Conservation (phyloP, 2,329 filamentous ascomycete genomes). For the Cercospora sesami region DNA sequence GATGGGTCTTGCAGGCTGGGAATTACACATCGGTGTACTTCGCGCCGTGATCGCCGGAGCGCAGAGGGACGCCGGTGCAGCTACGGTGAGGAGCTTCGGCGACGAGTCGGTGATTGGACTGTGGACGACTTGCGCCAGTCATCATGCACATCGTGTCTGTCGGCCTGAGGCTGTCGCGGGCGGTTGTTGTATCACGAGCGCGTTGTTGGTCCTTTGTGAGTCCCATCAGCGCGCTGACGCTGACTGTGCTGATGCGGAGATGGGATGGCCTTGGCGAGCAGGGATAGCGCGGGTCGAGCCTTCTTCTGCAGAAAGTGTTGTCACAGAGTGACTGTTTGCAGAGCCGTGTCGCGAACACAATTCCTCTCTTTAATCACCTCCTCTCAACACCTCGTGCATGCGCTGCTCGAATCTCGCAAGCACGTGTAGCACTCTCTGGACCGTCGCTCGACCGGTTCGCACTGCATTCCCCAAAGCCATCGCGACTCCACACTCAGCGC, state of each 20-base stretch:
- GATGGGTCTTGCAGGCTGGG: neutral
- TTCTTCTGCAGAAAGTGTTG: neutral
- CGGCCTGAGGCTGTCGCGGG: neutral
- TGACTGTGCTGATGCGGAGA: neutral
- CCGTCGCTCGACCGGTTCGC: neutral
- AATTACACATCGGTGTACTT: neutral
- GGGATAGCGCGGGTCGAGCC: neutral
- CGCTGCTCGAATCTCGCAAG: slow-evolving; percentile 4
- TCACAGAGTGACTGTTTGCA: slow-evolving; percentile 4
- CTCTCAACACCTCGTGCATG: slow-evolving; percentile 8
- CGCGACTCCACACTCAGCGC: neutral
- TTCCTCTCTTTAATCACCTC: neutral
- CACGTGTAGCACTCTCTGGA: slow-evolving; percentile 1
- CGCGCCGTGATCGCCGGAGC: neutral
- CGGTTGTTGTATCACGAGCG: neutral
- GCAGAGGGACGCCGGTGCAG: neutral
- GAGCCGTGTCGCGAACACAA: neutral
- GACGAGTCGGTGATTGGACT: neutral
- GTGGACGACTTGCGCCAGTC: neutral
- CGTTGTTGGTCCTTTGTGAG: neutral
- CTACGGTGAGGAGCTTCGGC: neutral
- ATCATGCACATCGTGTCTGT: neutral
- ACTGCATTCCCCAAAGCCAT: neutral
- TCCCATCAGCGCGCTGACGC: neutral
- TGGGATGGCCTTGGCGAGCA: neutral